Conservation (phyloP, 2,329 filamentous ascomycete species). For the Colletotrichum salicis region DNA sequence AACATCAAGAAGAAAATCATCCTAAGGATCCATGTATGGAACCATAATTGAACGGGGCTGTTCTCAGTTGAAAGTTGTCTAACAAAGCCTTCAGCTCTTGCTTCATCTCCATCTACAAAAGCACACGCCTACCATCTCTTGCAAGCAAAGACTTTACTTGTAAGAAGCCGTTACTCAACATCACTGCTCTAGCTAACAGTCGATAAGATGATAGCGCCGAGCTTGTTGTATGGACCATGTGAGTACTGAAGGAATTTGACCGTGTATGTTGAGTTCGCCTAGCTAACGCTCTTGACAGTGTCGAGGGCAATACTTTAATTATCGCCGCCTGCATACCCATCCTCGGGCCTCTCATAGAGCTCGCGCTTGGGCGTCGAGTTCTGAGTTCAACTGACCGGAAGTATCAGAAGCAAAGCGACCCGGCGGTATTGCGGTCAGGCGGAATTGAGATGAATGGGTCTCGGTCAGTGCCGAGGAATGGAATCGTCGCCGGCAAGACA, state of each 20-base stretch:
- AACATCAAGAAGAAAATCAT: conserved; percentile 40
- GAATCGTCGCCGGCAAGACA: neutral
- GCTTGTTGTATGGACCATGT: conserved; percentile 20
- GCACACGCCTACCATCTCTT: conserved; percentile 8
- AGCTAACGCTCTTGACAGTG: neutral
- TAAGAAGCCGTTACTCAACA: neutral
- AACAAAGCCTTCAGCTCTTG: neutral
- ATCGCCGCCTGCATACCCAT: conserved; percentile 11
- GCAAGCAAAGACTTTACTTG: conserved; percentile 17
- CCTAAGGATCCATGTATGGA: conserved; percentile 26
- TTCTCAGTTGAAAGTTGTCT: neutral
- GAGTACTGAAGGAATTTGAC: neutral
- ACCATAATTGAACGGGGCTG: neutral
- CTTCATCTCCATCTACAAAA: conserved; percentile 17
- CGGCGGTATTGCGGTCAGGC: neutral
- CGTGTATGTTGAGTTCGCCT: neutral
- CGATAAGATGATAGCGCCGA: conserved; percentile 15
- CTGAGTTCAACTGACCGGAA: conserved; percentile 6
- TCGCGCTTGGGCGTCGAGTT: neutral
- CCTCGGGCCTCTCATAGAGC: neutral
- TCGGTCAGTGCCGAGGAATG: neutral
- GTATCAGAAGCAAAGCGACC: conserved; percentile 9
- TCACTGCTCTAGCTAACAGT: neutral
- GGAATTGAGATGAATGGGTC: neutral
- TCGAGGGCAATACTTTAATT: conserved; percentile 18